phyloP scores from a whole-genome alignment of 768 basidiomycete species.

The Termitomyces sp. region DNA sequence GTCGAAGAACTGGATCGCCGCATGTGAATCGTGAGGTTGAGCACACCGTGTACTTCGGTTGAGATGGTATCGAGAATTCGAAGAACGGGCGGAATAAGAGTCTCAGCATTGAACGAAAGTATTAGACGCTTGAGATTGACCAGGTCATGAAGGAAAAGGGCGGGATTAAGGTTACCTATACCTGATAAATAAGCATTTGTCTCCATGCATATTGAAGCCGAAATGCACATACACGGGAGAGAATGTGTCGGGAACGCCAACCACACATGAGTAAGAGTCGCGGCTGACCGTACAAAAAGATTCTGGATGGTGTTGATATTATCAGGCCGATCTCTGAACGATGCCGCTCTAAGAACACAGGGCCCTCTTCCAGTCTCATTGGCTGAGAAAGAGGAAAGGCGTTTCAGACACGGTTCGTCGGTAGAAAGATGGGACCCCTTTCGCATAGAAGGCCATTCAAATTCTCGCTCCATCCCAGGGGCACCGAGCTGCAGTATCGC shows the following conservation, averaged over 20 bases:
- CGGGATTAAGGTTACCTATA: neutral
- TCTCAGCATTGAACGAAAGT: conserved; percentile 2
- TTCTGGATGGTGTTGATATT: neutral
- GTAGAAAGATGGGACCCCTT: neutral
- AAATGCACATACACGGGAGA: conserved; percentile 1
- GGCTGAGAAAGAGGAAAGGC: neutral
- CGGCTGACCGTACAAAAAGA: neutral
- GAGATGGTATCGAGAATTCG: conserved; percentile 4
- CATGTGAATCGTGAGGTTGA: neutral
- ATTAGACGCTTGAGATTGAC: neutral
- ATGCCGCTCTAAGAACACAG: neutral
- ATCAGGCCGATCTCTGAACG: conserved; percentile 2
- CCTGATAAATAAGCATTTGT: neutral
- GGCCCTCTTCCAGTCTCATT: neutral
- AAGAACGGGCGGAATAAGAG: neutral
- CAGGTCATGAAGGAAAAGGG: neutral
- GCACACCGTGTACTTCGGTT: neutral
- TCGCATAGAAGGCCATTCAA: neutral
- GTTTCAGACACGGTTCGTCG: neutral
- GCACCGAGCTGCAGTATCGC: neutral
- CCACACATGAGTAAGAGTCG: neutral
- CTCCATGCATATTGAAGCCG: too few species aligned
- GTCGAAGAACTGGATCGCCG: neutral
- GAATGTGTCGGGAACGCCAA: conserved; percentile 3
- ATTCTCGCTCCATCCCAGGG: conserved; percentile 1